phyloP scores from a whole-genome alignment of 1,139 yeast genomes.

The Pichia sp. region DNA sequence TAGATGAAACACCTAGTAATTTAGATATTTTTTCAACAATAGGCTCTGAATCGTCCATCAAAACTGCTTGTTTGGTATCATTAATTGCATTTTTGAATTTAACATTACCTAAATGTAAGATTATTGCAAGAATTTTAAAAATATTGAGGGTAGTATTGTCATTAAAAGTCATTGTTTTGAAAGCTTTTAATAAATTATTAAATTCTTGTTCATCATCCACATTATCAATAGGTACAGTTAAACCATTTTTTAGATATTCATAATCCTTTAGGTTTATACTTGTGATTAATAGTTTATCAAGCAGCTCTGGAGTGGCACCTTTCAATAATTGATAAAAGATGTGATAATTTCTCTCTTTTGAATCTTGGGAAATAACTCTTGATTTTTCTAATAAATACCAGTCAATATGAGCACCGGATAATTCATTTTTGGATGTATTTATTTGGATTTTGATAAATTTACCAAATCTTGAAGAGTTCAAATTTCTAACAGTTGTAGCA shows the following conservation, averaged over 20 bases:
- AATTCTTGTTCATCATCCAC: slow-evolving; percentile 74
- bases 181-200: slow-evolving; percentile 52
- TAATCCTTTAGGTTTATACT: slow-evolving; percentile 42
- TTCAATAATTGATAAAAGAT: slow-evolving; percentile 79
- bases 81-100: slow-evolving; percentile 52
- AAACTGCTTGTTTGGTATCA: slow-evolving; percentile 75
- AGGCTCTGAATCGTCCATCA: slow-evolving; percentile 50
- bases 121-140: slow-evolving; percentile 64
- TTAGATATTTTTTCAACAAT: slow-evolving; percentile 42
- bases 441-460: slow-evolving; percentile 81
- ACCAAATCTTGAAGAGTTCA: slow-evolving; percentile 95
- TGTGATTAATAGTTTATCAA: slow-evolving; percentile 42
- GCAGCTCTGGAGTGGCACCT: slow-evolving; percentile 52
- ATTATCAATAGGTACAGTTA: slow-evolving; percentile 50
- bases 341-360: slow-evolving; percentile 83
- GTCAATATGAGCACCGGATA: slow-evolving; percentile 87
- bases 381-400: slow-evolving; percentile 94
- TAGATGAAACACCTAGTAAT: slow-evolving; percentile 55
- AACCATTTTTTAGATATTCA: slow-evolving; percentile 52
- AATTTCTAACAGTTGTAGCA: slow-evolving; percentile 90
- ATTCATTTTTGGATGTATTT: slow-evolving; percentile 47
- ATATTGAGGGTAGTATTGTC: slow-evolving; percentile 51
- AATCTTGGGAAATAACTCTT: slow-evolving; percentile 77
- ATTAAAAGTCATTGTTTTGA: slow-evolving; percentile 67
- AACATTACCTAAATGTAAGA: slow-evolving; percentile 82